Base-by-base conservation (phyloP, 169 alveolate species). In the Cryptosporidium tyzzeri region DNA sequence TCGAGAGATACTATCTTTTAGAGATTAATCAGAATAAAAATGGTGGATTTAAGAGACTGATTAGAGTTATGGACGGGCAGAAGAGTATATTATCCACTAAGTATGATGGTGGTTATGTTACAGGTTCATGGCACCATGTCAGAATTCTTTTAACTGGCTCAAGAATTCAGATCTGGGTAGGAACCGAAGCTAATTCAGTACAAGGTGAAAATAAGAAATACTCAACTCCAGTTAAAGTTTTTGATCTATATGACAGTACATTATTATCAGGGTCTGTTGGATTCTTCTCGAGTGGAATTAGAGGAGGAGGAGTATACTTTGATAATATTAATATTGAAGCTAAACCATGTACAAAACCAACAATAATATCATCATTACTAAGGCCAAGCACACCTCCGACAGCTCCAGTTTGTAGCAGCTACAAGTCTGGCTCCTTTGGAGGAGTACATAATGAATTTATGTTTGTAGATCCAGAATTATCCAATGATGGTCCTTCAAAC, bases 11-110 rank as follows among this genome's bases (percentile, higher is more conserved):
- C 87, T 94, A 91, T 74, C 91, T 94, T 80, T 86, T 94, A 69
- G 96, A 94, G 74, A 68, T 94, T 75, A 92, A 69, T 51, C 94
- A 94, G 45, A 91, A 69, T 70, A 68, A 68, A 62, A 68, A 84
- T 45, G 96, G 96, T 48, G 96, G 95, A 41, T 93, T 73, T 84
- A 96, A 96, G 84, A 80, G 98, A 67, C 91, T 96, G 37, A 71
- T 96, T 50, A 85, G 97, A 44, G 93, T 96, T 67, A 92, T 92
- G 50, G 95, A 96, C 69, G 97, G 97, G 18, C 94, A 74, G 21
- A 95, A 96, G 31, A 92, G 92, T 29, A 97, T 94, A 86, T 84
- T 95, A 53, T 96, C 97, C 18, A 92, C 94, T 18, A 92, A 95
- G 39, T 93, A 91, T 18, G 95, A 92, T 55, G 86, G 93, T 29